Base-by-base conservation (phyloP, 345 rosid species). In the Arabidopsis suecica region DNA sequence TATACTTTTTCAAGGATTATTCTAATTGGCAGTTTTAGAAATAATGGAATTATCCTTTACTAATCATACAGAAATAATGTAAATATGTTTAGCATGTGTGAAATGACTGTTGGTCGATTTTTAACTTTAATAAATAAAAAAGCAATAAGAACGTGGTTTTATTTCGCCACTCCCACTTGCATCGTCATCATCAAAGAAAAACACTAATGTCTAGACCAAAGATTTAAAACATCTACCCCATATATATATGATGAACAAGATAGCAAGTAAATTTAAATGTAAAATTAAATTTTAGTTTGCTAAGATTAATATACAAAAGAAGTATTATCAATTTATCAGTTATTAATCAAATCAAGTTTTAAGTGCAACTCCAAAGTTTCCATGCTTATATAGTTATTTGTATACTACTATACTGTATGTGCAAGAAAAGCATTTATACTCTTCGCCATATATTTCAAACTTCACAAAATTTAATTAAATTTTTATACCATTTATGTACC, bases 181-280 rank as follows among this genome's bases (percentile, higher is more conserved):
- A 28, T 28, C 32, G 4, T 28, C 50, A 60, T 36, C 18, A 58
- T 36, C 66, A 37, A 49, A 49, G 22, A 71, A 60, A 60, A 25
- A 25, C 48, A 70, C 10, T 14, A 11, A 32, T 12, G 28, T 30
- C 5, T 2, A 30, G 8, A 28, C 32, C 32, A 28, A 28, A 28
- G 3, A 28, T 28, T 28, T 28, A 28, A 28, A 28, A 28, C 32
- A 28, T 28, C 4, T 28, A 28, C 32, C 32, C 32, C 32, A 28
- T 28, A 28, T 28, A 28, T 28, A 28, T 28, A 28, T 28, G 32
- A 28, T 51, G 14, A 22, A 50, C 6, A 3, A 44, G 7, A 44
- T 8, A 53, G n/a, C 47, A 42, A 41, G 42, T 38, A 10, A 3
- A 40, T 40, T 40, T 38, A 14, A 40, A 40, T 40, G 13, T 16